phyloP scores from a whole-genome alignment of 2,329 filamentous ascomycete genomes.

The Fusarium anthophilum region DNA sequence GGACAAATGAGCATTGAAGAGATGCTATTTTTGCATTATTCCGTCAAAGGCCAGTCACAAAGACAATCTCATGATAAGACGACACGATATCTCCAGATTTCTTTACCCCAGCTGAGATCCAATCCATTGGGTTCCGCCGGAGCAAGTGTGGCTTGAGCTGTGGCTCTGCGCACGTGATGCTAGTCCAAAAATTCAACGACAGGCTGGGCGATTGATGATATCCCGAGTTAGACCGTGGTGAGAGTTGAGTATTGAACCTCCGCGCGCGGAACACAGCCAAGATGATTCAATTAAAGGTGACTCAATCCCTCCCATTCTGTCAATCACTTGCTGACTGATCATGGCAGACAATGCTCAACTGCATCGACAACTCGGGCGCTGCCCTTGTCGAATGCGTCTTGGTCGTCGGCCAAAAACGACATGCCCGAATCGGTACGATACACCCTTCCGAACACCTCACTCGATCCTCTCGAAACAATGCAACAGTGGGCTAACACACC shows the following conservation, averaged over 20 bases:
- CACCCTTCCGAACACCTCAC: background rate
- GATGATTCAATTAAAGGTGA: conserved; percentile 93
- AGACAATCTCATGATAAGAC: background rate
- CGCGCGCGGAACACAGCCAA: conserved; percentile 50
- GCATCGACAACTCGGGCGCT: conserved; percentile 99
- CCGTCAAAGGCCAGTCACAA: accelerated
- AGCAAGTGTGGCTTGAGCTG: conserved; percentile 15
- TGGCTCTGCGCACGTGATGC: conserved; percentile 41
- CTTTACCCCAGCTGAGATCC: background rate
- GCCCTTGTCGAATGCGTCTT: conserved; percentile 96
- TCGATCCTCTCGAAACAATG: background rate
- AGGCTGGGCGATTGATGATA: conserved; percentile 20
- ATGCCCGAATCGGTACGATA: conserved; percentile 83
- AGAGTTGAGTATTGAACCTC: conserved; percentile 37
- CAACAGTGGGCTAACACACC: background rate
- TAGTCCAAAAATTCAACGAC: conserved; percentile 41
- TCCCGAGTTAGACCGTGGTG: conserved; percentile 30
- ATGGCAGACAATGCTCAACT: conserved; percentile 90
- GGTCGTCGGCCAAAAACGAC: conserved; percentile 88
- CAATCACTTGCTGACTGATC: conserved; percentile 23
- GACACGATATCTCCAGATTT: background rate
- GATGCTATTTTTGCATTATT: background rate
- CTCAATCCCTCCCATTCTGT: accelerated
- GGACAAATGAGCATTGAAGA: background rate
- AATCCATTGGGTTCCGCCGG: background rate